Evolutionary conservation across 768 basidiomycete genomes (phyloP).

Genomic region (Phaeotremella fagi): DNA sequence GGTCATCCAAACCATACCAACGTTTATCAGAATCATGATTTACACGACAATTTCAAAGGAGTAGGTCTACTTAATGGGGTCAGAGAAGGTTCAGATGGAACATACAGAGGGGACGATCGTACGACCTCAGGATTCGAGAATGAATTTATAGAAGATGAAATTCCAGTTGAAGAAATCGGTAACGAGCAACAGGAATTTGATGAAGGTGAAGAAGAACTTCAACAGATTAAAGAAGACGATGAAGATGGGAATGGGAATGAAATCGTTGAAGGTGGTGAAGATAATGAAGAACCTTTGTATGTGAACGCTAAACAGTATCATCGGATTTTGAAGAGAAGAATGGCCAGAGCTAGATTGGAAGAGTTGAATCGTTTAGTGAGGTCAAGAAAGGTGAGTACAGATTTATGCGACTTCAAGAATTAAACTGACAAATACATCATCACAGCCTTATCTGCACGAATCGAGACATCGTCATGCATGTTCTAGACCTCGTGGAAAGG

Average conservation of each 20-base stretch:
- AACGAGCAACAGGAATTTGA: too few relatives aligned
- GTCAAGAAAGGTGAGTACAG: conserved; percentile 72
- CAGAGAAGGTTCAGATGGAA: neutral
- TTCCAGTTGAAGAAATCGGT: too few relatives aligned
- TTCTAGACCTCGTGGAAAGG: conserved; percentile 92
- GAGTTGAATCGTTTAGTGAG: conserved; percentile 88
- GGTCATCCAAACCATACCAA: neutral
- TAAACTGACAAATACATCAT: neutral
- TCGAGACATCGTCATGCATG: conserved; percentile 97
- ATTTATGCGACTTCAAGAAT: neutral
- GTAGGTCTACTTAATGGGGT: too few relatives aligned
- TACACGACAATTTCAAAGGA: too few relatives aligned
- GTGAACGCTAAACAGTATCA: conserved; percentile 99
- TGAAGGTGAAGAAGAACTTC: conserved; percentile 13
- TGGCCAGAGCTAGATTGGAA: conserved; percentile 83
- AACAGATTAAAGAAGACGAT: conserved; percentile 11
- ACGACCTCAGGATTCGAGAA: too few relatives aligned
- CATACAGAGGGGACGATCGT: too few relatives aligned
- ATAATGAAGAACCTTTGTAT: conserved; percentile 96
- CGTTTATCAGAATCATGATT: neutral
- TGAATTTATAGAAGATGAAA: too few relatives aligned
- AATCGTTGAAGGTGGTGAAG: conserved; percentile 28
- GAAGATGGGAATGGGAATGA: conserved; percentile 13
- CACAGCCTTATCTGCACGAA: conserved; percentile 93
- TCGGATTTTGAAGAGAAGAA: conserved; percentile 90